Percentiles rank a stretch among this genome's conserved stretches.
phyloP scores from a whole-genome alignment of 2,329 filamentous ascomycete genomes.

The Trichoderma arundinaceum region DNA sequence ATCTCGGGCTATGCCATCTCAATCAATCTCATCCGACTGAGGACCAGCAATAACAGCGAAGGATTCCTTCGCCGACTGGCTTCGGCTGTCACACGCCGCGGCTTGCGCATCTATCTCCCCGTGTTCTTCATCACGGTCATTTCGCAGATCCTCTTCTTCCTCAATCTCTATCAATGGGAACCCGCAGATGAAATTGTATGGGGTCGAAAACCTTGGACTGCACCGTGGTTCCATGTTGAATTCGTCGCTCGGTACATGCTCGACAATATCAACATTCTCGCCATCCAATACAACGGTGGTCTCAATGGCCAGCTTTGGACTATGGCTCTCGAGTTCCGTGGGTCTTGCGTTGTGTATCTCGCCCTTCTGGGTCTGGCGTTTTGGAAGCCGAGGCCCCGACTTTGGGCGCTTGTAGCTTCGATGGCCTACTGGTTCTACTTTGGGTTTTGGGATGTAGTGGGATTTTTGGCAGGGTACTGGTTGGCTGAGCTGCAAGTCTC shows the following conservation, averaged over 20 bases:
- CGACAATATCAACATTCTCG: constrained; percentile 26
- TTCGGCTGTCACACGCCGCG: constrained; percentile 25
- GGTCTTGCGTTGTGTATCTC: constrained; percentile 21
- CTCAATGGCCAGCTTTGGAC: constrained; percentile 28
- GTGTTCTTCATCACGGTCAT: constrained; percentile 18
- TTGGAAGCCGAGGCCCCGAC: constrained; percentile 16
- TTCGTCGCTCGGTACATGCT: constrained; percentile 26
- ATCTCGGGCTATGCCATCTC: constrained; percentile 25
- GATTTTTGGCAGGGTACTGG: constrained; percentile 27
- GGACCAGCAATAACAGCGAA: constrained; percentile 5
- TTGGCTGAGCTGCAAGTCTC: constrained; percentile 21
- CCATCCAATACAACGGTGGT: constrained; percentile 23
- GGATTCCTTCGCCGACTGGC: constrained; percentile 13
- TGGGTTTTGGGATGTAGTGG: constrained; percentile 20
- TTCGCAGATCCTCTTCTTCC: constrained; percentile 22
- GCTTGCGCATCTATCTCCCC: constrained; percentile 21
- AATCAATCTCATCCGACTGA: constrained; percentile 20
- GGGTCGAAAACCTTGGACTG: constrained; percentile 17
- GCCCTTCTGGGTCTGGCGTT: constrained; percentile 4
- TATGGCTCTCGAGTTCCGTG: constrained; percentile 26
- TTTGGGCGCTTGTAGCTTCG: constrained; percentile 19
- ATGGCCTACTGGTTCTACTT: constrained; percentile 28
- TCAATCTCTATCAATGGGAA: constrained; percentile 22
- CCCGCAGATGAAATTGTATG: constrained; percentile 16
- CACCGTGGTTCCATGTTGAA: constrained; percentile 22